Evolutionary conservation across 441 rosid genomes (phyloP).

Genomic region (Populus tomentosa): DNA sequence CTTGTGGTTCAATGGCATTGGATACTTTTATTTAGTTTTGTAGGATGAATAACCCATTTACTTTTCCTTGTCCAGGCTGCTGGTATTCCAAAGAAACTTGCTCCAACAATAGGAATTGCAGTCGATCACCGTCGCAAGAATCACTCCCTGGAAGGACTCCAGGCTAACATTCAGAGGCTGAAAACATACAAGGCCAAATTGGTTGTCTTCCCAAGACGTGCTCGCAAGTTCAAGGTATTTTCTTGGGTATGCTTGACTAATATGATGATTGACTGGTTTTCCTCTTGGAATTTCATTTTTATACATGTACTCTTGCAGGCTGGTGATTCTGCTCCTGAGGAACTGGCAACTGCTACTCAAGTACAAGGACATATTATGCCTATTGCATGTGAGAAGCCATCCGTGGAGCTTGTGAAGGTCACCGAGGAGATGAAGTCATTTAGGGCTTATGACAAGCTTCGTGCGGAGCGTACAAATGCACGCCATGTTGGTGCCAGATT

Average conservation of each 20-base stretch:
- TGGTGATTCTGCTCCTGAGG: no score
- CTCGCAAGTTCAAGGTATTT: conserved; percentile 65
- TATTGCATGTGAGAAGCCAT: no score
- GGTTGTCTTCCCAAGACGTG: conserved; percentile 87
- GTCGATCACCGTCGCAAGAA: conserved; percentile 81
- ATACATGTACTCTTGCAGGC: not conserved
- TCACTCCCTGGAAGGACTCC: conserved; percentile 73
- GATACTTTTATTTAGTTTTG: not conserved
- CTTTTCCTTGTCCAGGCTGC: conserved; percentile 47
- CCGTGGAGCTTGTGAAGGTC: no score
- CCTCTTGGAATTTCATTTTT: not conserved
- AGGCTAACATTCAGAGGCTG: conserved; percentile 79
- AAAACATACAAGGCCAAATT: conserved; percentile 92
- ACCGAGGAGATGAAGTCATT: no score
- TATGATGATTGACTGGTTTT: not conserved
- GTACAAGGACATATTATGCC: no score
- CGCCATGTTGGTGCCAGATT: no score
- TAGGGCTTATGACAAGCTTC: no score
- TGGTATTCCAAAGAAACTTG: conserved; percentile 82
- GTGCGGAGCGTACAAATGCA: no score
- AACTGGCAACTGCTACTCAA: no score
- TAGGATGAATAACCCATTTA: not conserved
- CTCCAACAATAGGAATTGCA: conserved; percentile 73
- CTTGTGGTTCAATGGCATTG: not conserved
- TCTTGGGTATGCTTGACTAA: not conserved